Base-by-base conservation (phyloP, 106 monocot genomes). In the Gastrodia elata region DNA sequence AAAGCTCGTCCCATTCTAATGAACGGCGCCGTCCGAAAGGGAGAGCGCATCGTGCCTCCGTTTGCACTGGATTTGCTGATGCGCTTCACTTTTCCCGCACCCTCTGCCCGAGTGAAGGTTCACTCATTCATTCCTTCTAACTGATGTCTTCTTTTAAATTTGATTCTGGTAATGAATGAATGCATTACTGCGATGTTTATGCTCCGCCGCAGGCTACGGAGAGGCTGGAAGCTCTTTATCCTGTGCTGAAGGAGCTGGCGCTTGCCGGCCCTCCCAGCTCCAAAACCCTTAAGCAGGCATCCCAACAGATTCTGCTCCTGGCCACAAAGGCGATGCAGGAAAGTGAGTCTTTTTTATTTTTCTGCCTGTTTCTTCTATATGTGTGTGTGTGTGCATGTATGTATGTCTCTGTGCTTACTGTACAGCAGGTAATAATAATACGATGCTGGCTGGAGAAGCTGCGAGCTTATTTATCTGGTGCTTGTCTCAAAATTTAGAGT, bases 11-110 rank as follows among this genome's bases (percentile, higher is more conserved):
- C 86, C 56, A 85, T 93, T 73, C 81, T 99, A 71, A 65, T 89
- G 65, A 91, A 99, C 81, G 90, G 93, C 73, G 88, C 89, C 72
- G 87, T 94, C 20, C 91, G 93, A 69, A 99, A 91, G 79, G 93
- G 98, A 57, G 98, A 99, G 38, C 88, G 98, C 22, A 36, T 99
- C 32, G 78, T 99, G 38, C 85, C 98, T 22, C 98, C 98, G 75
- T 67, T 80, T 77, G 73, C 91, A 46, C 78, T 99, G 68, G 98
- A 93, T 78, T 74, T 87, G 73, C 77, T 99, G 72, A 87, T 91
- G 89, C 81, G 84, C 26, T 78, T 79, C 49, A 80, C 93, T 43
- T 94, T 99, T 79, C 85, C 90, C 73, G 48, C 70, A 44, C 75
- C 90, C 2, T 80, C 84, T 73, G 80, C 87, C 55, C 83, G 87